phyloP scores from a whole-genome alignment of 2,329 filamentous ascomycete genomes.

The Penicillium sp. region DNA sequence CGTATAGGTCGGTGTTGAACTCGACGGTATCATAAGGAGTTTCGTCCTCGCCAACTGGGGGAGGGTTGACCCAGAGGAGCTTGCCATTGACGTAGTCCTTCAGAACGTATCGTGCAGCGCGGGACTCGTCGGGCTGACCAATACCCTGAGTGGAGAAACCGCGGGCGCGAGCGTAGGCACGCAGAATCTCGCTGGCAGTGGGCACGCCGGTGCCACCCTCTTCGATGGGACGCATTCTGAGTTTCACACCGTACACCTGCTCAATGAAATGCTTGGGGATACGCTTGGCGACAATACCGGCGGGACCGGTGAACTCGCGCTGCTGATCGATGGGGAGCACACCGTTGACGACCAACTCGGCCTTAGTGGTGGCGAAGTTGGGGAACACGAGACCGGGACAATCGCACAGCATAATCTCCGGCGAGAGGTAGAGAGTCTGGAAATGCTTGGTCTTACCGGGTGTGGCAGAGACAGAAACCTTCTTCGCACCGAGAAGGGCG shows the following conservation, averaged over 20 bases:
- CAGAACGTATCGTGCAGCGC: conserved; percentile 82
- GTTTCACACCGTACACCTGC: conserved; percentile 89
- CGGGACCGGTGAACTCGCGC: conserved; percentile 85
- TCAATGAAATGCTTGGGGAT: conserved; percentile 88
- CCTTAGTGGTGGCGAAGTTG: conserved; percentile 95
- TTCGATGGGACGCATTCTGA: conserved; percentile 73
- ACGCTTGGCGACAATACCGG: conserved; percentile 74
- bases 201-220: conserved; percentile 89
- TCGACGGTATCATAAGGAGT: conserved; percentile 61
- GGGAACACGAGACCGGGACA: conserved; percentile 98
- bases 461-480: conserved; percentile 95
- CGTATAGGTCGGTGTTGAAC: conserved; percentile 90
- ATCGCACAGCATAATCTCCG: conserved; percentile 89
- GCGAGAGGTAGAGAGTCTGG: conserved; percentile 92
- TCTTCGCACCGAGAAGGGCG: conserved; percentile 95
- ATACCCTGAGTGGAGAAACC: conserved; percentile 88
- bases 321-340: conserved; percentile 95
- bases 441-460: conserved; percentile 99
- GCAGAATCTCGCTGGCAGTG: conserved; percentile 78
- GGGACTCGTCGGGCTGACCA: conserved; percentile 88
- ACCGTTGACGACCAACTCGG: conserved; percentile 91
- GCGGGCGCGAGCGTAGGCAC: conserved; percentile 81
- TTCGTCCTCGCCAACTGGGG: conserved; percentile 53
- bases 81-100: conserved; percentile 99
- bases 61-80: conserved; percentile 85